A percentile compares a stretch with the other conserved stretches of the same genome.
Conservation (phyloP, 768 basidiomycete species). For the Aureoboletus auriporus region DNA sequence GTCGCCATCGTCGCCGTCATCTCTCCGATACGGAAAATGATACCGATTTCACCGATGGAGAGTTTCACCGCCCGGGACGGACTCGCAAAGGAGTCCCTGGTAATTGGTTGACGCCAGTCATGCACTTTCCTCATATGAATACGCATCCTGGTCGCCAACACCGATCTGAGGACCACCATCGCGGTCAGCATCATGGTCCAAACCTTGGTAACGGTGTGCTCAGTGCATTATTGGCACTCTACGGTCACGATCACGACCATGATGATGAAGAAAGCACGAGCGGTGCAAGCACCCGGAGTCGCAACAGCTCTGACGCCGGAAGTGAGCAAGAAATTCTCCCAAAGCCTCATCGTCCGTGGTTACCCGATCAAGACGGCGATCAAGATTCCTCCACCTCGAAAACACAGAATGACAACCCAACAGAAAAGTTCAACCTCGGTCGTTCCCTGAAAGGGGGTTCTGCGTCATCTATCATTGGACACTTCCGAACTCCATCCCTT, state of each 20-base stretch:
- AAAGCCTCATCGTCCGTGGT: conserved; percentile 20
- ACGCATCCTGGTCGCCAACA: not conserved
- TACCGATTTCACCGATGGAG: not conserved
- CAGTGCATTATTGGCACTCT: conserved; percentile 61
- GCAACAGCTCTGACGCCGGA: conserved; percentile 16
- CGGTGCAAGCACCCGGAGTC: conserved; percentile 19
- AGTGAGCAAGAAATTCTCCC: conserved; percentile 18
- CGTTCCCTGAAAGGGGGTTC: conserved; percentile 20
- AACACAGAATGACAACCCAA: not conserved
- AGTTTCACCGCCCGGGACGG: conserved; percentile 5
- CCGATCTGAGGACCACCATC: conserved; percentile 5
- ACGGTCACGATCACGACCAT: conserved; percentile 34
- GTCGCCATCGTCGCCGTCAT: not conserved
- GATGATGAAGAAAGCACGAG: conserved; percentile 27
- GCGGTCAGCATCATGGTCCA: conserved; percentile 5
- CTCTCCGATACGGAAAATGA: conserved; percentile 12
- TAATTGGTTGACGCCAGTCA: conserved; percentile 13
- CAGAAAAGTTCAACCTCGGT: conserved; percentile 9
- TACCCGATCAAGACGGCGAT: conserved; percentile 7
- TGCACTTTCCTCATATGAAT: conserved; percentile 1
- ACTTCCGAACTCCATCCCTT: conserved; percentile 16
- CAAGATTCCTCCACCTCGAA: conserved; percentile 3
- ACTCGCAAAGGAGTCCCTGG: conserved; percentile 16
- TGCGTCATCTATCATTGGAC: conserved; percentile 24
- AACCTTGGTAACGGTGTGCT: conserved; percentile 51